phyloP scores from a whole-genome alignment of 331 rosid species.

The Prunus yedoensis region DNA sequence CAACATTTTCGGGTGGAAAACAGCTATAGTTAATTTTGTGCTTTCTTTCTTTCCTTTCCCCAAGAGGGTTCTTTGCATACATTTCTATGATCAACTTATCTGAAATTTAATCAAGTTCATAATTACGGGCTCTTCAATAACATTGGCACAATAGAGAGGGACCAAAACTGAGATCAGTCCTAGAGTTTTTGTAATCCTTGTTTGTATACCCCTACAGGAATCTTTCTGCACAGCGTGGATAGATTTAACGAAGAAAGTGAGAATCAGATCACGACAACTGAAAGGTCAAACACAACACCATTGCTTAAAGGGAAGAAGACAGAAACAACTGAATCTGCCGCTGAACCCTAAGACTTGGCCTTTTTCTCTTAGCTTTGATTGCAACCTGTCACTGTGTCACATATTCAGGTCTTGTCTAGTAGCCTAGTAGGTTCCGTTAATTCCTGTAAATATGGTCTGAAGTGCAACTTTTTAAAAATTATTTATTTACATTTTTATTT shows the following conservation, averaged over 20 bases:
- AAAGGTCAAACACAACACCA: conserved; percentile 43
- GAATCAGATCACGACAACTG: conserved; percentile 14
- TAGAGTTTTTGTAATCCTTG: background rate
- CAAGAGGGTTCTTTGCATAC: background rate
- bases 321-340: conserved; percentile 34
- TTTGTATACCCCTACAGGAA: conserved; percentile 38
- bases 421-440: background rate
- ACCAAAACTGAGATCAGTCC: background rate
- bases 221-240: conserved; percentile 58
- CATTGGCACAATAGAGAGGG: background rate
- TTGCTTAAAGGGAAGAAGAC: conserved; percentile 44
- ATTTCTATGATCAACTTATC: background rate
- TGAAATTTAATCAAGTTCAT: background rate
- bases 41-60: background rate
- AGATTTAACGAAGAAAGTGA: conserved; percentile 53
- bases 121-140: background rate
- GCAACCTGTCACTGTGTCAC: background rate
- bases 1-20: background rate
- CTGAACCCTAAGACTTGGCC: conserved; percentile 21
- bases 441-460: conserved; percentile 32
- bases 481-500: background rate
- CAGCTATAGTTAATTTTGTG: background rate
- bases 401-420: background rate
- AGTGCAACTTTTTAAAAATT: background rate
- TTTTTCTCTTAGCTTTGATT: background rate